Conservation (phyloP, 108 stramenopile genomes). For the Mediolabrus comicus region DNA sequence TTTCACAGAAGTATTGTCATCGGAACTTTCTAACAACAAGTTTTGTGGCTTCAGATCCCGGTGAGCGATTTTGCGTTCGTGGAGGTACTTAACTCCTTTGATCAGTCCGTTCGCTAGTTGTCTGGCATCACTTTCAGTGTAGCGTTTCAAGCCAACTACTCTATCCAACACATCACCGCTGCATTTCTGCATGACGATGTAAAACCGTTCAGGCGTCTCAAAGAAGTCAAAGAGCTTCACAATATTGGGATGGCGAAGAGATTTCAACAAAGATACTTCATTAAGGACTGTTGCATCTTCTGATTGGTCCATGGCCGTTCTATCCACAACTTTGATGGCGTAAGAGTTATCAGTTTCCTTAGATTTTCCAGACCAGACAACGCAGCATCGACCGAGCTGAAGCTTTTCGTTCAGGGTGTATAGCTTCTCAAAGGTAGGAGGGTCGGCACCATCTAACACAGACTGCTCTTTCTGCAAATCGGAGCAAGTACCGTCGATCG, state of each 20-base stretch:
- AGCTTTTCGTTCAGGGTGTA: slow-evolving; percentile 60
- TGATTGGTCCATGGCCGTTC: slow-evolving; percentile 28
- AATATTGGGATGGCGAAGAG: slow-evolving; percentile 70
- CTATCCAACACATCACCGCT: slow-evolving; percentile 97
- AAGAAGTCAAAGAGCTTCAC: slow-evolving; percentile 88
- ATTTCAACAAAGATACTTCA: slow-evolving; percentile 72
- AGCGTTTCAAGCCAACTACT: slow-evolving; percentile 79
- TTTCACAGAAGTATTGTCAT: slow-evolving; percentile 26
- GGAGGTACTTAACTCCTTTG: slow-evolving; percentile 49
- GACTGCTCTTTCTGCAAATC: not conserved
- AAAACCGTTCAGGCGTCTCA: slow-evolving; percentile 81
- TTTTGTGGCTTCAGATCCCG: slow-evolving; percentile 39
- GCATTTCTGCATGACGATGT: slow-evolving; percentile 90
- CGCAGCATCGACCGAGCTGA: slow-evolving; percentile 54
- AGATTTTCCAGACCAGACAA: slow-evolving; percentile 53
- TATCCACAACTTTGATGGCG: slow-evolving; percentile 72
- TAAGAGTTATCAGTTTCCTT: slow-evolving; percentile 31
- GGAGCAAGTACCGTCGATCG: slow-evolving; percentile 10
- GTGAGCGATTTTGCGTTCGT: slow-evolving; percentile 29
- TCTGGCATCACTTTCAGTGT: slow-evolving; percentile 95
- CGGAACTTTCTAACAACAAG: slow-evolving; percentile 20
- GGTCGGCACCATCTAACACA: not conserved
- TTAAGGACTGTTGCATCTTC: slow-evolving; percentile 70
- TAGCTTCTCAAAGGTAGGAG: slow-evolving; percentile 48
- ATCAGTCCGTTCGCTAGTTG: slow-evolving; percentile 71